Base-by-base conservation (phyloP, 805 yeast species). In the Wickerhamomyces queroliae region DNA sequence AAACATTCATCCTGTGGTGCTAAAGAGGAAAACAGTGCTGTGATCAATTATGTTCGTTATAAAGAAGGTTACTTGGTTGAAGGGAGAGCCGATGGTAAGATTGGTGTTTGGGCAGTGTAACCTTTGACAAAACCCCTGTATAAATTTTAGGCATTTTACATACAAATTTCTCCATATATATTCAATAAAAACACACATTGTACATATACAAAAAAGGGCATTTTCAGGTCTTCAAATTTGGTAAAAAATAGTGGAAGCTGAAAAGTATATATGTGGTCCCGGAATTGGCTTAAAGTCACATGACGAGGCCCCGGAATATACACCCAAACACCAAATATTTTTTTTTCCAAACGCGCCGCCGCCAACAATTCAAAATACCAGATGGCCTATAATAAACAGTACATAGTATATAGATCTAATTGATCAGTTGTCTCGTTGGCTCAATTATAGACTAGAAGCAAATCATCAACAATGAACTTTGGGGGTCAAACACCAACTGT, bases 401-500 rank as follows among this genome's bases (percentile, higher is more conserved):
- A n/a, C n/a, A n/a, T n/a, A n/a, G n/a, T n/a, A n/a, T n/a, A n/a
- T n/a, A n/a, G n/a, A n/a, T n/a, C n/a, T n/a, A n/a, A n/a, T n/a
- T n/a, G n/a, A n/a, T n/a, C n/a, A n/a, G n/a, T n/a, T n/a, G n/a
- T n/a, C n/a, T n/a, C n/a, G n/a, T n/a, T n/a, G n/a, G 11, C 25
- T 23, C 25, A 23, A 23, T 16, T 15, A 16, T 20, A 13, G 17
- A 26, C 11, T 12, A 9, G 17, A 36, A 23, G 3, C 23, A 17
- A 26, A 26, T 15, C 31, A 16, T 3, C 5, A n/a, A 42, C 13
- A 32, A 90, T 89, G 96, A 83, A 83, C 56, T 88, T 87, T 59
- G 86, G 91, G 47, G 85, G 84, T 40, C 96, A 90, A 63, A 84
- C 97, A 28, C 99, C 99, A 34, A 91, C 99, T n/a, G 86, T 91